Conservation (phyloP, 352 stramenopile species). For the Phytophthora citricola region DNA sequence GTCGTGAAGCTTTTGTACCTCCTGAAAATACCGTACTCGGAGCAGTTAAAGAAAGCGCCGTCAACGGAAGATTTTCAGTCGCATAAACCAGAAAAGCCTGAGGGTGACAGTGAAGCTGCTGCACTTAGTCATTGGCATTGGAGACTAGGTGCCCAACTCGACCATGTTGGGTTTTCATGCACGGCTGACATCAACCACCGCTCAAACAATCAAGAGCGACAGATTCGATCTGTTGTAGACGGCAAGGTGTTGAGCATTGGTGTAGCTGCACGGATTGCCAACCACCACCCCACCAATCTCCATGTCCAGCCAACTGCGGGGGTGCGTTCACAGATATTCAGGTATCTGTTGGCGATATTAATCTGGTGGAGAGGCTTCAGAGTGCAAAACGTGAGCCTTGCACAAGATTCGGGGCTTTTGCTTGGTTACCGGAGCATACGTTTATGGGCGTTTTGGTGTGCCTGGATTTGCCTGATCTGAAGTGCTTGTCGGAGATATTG, state of each 20-base stretch:
- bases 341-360: slow-evolving; percentile 39
- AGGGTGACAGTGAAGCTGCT: not conserved
- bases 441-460: slow-evolving; percentile 62
- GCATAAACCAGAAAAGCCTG: slow-evolving; percentile 1
- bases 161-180: slow-evolving; percentile 25
- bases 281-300: slow-evolving; percentile 45
- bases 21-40: slow-evolving; percentile 37
- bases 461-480: slow-evolving; percentile 48
- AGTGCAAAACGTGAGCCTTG: slow-evolving; percentile 6
- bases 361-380: slow-evolving; percentile 42
- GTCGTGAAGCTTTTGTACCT: slow-evolving; percentile 51
- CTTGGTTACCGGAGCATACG: slow-evolving; percentile 39
- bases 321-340: slow-evolving; percentile 51
- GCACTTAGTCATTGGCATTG: slow-evolving; percentile 30
- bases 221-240: slow-evolving; percentile 16
- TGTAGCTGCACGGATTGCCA: slow-evolving; percentile 44
- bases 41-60: not conserved
- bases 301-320: slow-evolving; percentile 4
- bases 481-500: slow-evolving; percentile 34
- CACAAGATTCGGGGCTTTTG: slow-evolving; percentile 51
- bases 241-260: slow-evolving; percentile 28
- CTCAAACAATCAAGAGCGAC: slow-evolving; percentile 5
- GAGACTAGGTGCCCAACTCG: slow-evolving; percentile 40
- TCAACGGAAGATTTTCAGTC: slow-evolving; percentile 1
- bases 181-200: slow-evolving; percentile 31